phyloP scores from a whole-genome alignment of 2,329 filamentous ascomycete genomes.

The Beauveria rudraprayagi region DNA sequence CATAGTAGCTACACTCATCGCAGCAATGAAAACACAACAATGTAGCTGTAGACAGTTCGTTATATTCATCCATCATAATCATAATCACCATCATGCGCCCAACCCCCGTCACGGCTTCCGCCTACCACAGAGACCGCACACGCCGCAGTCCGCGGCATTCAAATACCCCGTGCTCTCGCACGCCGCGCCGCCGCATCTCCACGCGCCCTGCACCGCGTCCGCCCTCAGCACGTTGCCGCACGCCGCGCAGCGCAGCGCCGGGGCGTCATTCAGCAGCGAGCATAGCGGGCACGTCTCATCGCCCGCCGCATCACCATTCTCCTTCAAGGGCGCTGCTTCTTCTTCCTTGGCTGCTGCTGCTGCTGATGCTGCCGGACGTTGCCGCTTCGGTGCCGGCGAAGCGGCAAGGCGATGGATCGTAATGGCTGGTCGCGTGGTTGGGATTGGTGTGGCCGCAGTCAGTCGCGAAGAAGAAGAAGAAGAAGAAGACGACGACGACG shows the following conservation, averaged over 20 bases:
- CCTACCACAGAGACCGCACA: slow-evolving; percentile 62
- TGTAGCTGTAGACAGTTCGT: not conserved
- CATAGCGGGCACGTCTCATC: slow-evolving; percentile 51
- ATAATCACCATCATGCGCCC: no score
- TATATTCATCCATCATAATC: not conserved
- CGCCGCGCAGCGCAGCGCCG: slow-evolving; percentile 52
- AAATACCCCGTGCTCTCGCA: slow-evolving; percentile 54
- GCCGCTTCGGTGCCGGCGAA: not conserved
- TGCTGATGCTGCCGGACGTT: not conserved
- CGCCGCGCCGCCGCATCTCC: slow-evolving; percentile 50
- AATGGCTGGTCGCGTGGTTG: not conserved
- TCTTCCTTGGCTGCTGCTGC: not conserved
- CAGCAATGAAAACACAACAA: not conserved
- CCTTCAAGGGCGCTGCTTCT: not conserved
- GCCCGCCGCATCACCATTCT: not conserved
- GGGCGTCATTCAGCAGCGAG: slow-evolving; percentile 53
- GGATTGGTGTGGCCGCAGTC: not conserved
- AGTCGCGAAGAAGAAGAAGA: no score
- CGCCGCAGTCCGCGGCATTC: slow-evolving; percentile 60
- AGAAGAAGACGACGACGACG: no score
- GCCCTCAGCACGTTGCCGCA: slow-evolving; percentile 63
- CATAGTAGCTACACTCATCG: not conserved
- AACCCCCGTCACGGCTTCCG: not conserved
- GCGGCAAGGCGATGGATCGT: not conserved
- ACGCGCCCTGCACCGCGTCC: slow-evolving; percentile 45